These are phyloP conservation scores for Paecilomyces formosus DNA, from an alignment of 2,329 filamentous ascomycete genomes.

Conservation along the genomic window DNA sequence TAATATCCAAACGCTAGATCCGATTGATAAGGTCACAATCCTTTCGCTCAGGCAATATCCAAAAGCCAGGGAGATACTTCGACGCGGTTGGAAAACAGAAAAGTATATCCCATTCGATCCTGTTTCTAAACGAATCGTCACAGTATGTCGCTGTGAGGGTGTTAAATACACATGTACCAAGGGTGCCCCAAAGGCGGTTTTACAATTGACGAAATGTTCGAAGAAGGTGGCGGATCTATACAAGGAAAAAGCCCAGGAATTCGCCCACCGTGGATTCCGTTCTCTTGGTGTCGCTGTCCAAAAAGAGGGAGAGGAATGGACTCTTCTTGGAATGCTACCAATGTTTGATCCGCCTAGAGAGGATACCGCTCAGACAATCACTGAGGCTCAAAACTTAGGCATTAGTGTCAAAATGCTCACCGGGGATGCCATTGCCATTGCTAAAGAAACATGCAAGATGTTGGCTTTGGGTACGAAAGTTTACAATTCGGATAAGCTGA, in stretches of 20 bases:
- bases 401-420: slow-evolving; percentile 76
- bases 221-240: slow-evolving; percentile 59
- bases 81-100: slow-evolving; percentile 66
- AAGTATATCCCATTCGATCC: slow-evolving; percentile 67
- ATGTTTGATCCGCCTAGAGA: slow-evolving; percentile 77
- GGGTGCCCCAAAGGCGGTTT: slow-evolving; percentile 68
- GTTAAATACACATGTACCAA: slow-evolving; percentile 68
- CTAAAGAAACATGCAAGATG: slow-evolving; percentile 78
- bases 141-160: slow-evolving; percentile 59
- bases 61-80: slow-evolving; percentile 66
- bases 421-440: slow-evolving; percentile 71
- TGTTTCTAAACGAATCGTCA: slow-evolving; percentile 72
- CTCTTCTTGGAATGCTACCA: slow-evolving; percentile 66
- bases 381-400: slow-evolving; percentile 67
- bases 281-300: slow-evolving; percentile 71
- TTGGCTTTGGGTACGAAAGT: slow-evolving; percentile 71
- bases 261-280: slow-evolving; percentile 70
- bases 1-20: slow-evolving; percentile 69
- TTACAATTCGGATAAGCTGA: slow-evolving; percentile 71
- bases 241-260: slow-evolving; percentile 65
- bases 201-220: slow-evolving; percentile 60
- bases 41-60: slow-evolving; percentile 67
- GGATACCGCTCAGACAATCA: slow-evolving; percentile 70
- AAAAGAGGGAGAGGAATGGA: slow-evolving; percentile 67
- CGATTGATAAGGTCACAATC: slow-evolving; percentile 73